Percentiles rank a stretch among this genome's conserved stretches.
phyloP scores from a whole-genome alignment of 1,284 basidiomycete genomes.

The Marasmius tenuissimus region DNA sequence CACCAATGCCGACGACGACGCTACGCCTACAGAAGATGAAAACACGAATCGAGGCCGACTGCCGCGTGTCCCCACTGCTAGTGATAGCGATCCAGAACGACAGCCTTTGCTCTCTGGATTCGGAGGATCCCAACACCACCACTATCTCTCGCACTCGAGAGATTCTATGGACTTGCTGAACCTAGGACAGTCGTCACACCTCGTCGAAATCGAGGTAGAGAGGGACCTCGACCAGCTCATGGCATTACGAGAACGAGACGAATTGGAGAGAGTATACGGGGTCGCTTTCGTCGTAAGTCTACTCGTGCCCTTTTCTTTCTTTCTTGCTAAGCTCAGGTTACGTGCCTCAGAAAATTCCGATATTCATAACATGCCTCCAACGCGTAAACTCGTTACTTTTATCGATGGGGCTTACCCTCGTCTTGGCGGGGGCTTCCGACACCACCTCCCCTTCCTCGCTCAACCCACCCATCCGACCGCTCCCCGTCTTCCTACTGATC shows the following conservation, averaged over 20 bases:
- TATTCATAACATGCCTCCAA: conserved; percentile 73
- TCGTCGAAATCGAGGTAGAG: conserved; percentile 46
- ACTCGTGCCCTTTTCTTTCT: neutral
- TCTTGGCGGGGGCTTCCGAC: conserved; percentile 50
- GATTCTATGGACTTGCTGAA: neutral
- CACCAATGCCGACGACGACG: neutral
- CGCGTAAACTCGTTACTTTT: conserved; percentile 70
- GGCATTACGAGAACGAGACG: conserved; percentile 61
- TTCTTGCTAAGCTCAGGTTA: neutral
- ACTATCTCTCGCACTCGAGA: neutral
- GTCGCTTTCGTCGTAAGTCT: conserved; percentile 66
- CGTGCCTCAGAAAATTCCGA: conserved; percentile 60
- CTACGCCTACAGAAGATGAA: neutral
- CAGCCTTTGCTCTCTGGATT: neutral
- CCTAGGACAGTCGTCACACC: conserved; percentile 8
- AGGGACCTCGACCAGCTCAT: conserved; percentile 64
- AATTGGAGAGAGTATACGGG: conserved; percentile 75
- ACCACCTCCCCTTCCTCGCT: conserved; percentile 8
- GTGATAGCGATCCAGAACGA: neutral
- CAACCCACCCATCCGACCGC: neutral
- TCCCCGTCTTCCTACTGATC: conserved; percentile 49
- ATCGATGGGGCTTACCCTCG: conserved; percentile 63
- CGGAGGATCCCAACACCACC: neutral
- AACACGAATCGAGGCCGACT: neutral
- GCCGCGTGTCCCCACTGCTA: neutral